phyloP scores from a whole-genome alignment of 1,284 basidiomycete species.

The Trichosporon asahii region DNA sequence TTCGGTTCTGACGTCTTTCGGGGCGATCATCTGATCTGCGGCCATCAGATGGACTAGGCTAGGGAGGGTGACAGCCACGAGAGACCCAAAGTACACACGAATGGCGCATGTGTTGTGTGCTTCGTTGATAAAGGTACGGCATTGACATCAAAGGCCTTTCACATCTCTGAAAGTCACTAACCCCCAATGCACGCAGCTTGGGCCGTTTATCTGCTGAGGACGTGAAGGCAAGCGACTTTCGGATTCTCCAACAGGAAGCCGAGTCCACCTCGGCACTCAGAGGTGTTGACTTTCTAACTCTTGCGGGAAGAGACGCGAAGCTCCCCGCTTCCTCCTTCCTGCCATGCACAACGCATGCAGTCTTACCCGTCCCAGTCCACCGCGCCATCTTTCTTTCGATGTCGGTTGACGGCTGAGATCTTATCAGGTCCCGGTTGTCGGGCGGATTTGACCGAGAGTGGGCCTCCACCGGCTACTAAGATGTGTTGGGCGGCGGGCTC shows the following conservation, averaged over 20 bases:
- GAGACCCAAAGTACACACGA: neutral
- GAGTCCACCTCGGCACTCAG: neutral
- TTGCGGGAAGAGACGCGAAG: neutral
- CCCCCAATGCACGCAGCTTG: too few relatives aligned
- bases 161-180: neutral
- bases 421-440: neutral
- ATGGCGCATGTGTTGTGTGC: neutral
- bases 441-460: slow-evolving; percentile 3
- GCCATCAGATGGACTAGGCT: neutral
- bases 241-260: neutral
- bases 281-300: neutral
- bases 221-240: neutral
- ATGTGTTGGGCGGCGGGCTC: neutral
- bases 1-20: neutral
- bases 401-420: neutral
- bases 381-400: neutral
- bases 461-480: slow-evolving; percentile 2
- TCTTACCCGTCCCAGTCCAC: neutral
- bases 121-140: neutral
- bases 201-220: neutral
- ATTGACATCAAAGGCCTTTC: neutral
- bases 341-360: too few relatives aligned
- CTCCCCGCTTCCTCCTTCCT: too few relatives aligned
- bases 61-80: neutral
- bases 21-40: neutral